Base-by-base conservation (phyloP, 345 rosid genomes). In the Eucalyptus curtisii region DNA sequence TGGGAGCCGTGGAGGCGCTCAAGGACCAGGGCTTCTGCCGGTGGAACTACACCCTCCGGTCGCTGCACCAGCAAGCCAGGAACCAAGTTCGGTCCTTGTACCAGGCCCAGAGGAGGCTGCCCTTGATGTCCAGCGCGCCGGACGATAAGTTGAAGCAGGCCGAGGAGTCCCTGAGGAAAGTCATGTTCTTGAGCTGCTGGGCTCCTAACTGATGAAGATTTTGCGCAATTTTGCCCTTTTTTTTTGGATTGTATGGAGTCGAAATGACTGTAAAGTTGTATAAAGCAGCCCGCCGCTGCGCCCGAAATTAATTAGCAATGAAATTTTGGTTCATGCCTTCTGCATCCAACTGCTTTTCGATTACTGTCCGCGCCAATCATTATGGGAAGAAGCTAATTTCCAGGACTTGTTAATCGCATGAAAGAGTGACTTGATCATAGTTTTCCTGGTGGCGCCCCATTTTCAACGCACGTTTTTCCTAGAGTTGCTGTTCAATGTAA, bases 11-110 rank as follows among this genome's bases (percentile, higher is more conserved):
- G 19, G 94, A 91, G 91, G 93, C 92, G 14, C 42, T 92, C 57
- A 92, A 92, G 85, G 93, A 93, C 19, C 93, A 92, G 81, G 93
- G 93, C 3, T 87, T 91, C 84, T 91, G 90, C 85, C 90, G 94
- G 84, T 90, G 93, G 93, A 94, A 94, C 86, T 55, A 91, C 92
- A 42, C 92, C 76, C n/a, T 92, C 10, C 90, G 90, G 49, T 92
- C 90, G 7, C 20, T 87, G 37, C 90, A 91, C 84, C 94, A 93
- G 33, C 89, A 91, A 85, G 91, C 90, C 49, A 90, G 86, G 89
- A 93, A 87, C 87, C 90, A 89, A 20, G 50, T 86, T 24, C 87
- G 91, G 49, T 71, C 93, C 47, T 10, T 87, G 87, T 93, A 94
- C 86, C 95, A 91, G 52, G 86, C 94, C 80, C 92, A 86, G 90